Evolutionary conservation across 495 filamentous ascomycete genomes (phyloP), one percentile per base, ranked within the genome.

Genomic region (Penicillium manginii): DNA sequence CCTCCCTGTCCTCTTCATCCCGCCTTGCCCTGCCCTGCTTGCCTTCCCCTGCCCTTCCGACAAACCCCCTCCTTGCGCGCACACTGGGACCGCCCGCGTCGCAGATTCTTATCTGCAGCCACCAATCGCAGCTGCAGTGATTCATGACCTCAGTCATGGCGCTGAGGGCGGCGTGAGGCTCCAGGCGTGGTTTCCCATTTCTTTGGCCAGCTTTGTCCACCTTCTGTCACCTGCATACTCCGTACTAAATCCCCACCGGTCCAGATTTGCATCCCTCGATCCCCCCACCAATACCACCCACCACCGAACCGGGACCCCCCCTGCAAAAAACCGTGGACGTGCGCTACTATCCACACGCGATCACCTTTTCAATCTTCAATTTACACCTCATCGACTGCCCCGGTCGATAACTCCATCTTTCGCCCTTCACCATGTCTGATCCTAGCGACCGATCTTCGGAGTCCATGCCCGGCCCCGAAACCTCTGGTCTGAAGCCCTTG

Each of bases 401-500:
- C 21, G 14, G 19, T 19, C 18, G 2, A 15, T 37, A 48, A 31
- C 23, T 22, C 37, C 6, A 45, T 54, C 29, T 23, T 21, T 45
- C 11, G 6, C 22, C 2, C 8, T 6, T n/a, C 22, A 53, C 12
- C 33, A 71, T 71, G 67, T 69, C 70, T 39, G 68, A 73, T 40
- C 68, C 58, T 17, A 71, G 57, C 40, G 68, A 71, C 45, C 67
- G 57, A 14, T 52, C 66, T 14, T 69, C 70, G 47, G 70, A 73
- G 52, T 65, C 65, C 17, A 62, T 71, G 65, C 48, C 62, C 23
- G 63, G 64, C 42, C 55, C 62, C 15, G 67, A 66, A 17, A 59
- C 42, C 57, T 64, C 68, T 49, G 73, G 68, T 22, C 55, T 76
- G 48, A 73, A 72, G 57, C 72, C 71, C 9, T 45, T 71, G 42